These are phyloP conservation scores for Aspergillus tanneri DNA, from an alignment of 2,329 filamentous ascomycete genomes.

Conservation along the genomic window DNA sequence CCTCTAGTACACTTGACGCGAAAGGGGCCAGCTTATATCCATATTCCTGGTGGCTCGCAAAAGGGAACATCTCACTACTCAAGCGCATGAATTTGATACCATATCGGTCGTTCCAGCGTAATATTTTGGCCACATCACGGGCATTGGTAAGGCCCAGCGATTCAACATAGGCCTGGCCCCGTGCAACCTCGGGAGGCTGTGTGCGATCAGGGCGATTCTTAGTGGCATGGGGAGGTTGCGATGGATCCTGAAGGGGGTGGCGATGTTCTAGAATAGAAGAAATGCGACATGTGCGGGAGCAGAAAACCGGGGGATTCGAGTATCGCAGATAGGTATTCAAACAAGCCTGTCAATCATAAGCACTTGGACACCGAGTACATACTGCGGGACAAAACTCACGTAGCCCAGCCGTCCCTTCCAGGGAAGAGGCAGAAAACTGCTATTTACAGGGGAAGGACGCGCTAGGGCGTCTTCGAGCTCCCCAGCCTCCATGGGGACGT, in stretches of 20 bases:
- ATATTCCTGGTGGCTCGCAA: conserved; percentile 82
- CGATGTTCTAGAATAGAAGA: conserved; percentile 86
- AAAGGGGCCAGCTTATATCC: conserved; percentile 85
- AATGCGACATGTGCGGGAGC: conserved; percentile 87
- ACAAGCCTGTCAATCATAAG: conserved; percentile 61
- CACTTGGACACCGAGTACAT: not conserved
- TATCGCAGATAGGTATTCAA: conserved; percentile 86
- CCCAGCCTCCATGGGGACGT: conserved; percentile 53
- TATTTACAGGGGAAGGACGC: conserved; percentile 76
- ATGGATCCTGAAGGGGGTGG: conserved; percentile 73
- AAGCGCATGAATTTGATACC: conserved; percentile 89
- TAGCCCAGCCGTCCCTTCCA: conserved; percentile 91
- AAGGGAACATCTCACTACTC: conserved; percentile 96
- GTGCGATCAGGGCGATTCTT: conserved; percentile 82
- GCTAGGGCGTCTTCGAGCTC: conserved; percentile 59
- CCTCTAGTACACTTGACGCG: conserved; percentile 71
- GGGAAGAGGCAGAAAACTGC: conserved; percentile 76
- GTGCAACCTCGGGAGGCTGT: conserved; percentile 63
- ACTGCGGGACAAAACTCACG: conserved; percentile 53
- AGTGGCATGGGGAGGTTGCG: conserved; percentile 72
- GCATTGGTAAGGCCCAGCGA: conserved; percentile 77
- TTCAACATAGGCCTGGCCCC: conserved; percentile 73
- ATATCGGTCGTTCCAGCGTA: conserved; percentile 89
- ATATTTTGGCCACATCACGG: conserved; percentile 77
- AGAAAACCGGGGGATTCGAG: conserved; percentile 81